Evolutionary conservation across 257 asterid species (phyloP), one percentile per base, ranked within the genome.

Genomic region (Knoxia roxburghii): DNA sequence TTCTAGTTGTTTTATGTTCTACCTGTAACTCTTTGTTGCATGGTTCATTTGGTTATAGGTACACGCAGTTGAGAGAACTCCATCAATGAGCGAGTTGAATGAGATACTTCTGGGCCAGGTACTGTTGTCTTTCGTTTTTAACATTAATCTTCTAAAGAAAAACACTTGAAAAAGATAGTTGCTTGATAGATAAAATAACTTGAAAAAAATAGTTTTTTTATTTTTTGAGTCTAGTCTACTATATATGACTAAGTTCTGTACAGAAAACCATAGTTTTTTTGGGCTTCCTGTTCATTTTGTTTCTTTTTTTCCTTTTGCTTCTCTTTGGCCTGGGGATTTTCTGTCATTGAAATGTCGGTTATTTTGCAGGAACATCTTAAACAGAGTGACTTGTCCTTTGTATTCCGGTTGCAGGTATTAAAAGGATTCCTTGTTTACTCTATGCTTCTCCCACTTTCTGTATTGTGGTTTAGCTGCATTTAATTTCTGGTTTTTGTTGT

Each of bases 41-140:
- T 50, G 53, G 71, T 70, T 67, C 77, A 64, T 66, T 26, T 72
- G 43, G 40, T 65, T 81, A 57, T 86, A 94, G 99, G 96, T 94
- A 72, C 90, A 87, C 82, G 96, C 95, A 64, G 84, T 87, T 72
- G 99, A 94, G 82, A 91, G 87, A 86, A 90, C 99, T 74, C 98
- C 97, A 67, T 94, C 99, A 46, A 89, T 94, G 99, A 94, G 99
- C 68, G 99, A 94, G 83, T 79, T 94, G 87, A 94, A 86, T 30
- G 98, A 94, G 86, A 85, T 94, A 69, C 90, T 94, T 68, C 83
- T 94, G 41, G 99, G 99, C 61, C 99, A 94, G 92, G 99, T 94
- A 85, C 15, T 78, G 70, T 56, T 78, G 58, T 77, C 66, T 69
- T 30, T 8, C 14, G 8, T 24, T 21, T 8, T 3, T 39, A n/a